These are phyloP conservation scores for Kurtzmaniella quercitrusa DNA, from an alignment of 1,139 yeast species.

Conservation along the genomic window DNA sequence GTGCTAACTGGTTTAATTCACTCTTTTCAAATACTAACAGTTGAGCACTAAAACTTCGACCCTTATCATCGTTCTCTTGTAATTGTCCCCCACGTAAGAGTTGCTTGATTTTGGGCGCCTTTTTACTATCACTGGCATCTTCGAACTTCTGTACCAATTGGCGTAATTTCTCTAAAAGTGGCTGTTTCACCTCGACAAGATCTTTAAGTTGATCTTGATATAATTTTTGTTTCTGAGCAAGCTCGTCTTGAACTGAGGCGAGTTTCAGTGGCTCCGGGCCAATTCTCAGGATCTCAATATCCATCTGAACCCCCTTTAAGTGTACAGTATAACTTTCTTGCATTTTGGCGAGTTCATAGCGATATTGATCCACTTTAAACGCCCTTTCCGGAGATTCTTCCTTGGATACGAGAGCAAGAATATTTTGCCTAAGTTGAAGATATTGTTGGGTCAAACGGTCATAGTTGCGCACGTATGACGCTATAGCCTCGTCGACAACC, in stretches of 20 bases:
- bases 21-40: slow-evolving; percentile 19
- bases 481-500: slow-evolving; percentile 30
- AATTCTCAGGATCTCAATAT: slow-evolving; percentile 16
- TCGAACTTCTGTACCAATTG: slow-evolving; percentile 24
- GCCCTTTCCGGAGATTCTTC: slow-evolving; percentile 10
- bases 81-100: neutral
- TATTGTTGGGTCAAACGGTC: slow-evolving; percentile 34
- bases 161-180: slow-evolving; percentile 34
- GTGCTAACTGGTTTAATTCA: slow-evolving; percentile 20
- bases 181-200: slow-evolving; percentile 30
- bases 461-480: slow-evolving; percentile 28
- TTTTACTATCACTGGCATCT: slow-evolving; percentile 13
- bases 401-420: slow-evolving; percentile 18
- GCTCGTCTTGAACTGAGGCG: neutral
- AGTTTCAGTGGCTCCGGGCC: slow-evolving; percentile 14
- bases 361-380: slow-evolving; percentile 16
- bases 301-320: slow-evolving; percentile 19
- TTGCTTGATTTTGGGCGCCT: slow-evolving; percentile 3
- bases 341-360: slow-evolving; percentile 25
- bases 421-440: slow-evolving; percentile 31
- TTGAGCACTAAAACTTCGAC: slow-evolving; percentile 5
- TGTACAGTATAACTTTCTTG: slow-evolving; percentile 25
- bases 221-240: slow-evolving; percentile 11
- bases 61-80: slow-evolving; percentile 12
- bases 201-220: slow-evolving; percentile 22